Conservation (phyloP, 2,329 filamentous ascomycete species). For the Penicillium sp. region DNA sequence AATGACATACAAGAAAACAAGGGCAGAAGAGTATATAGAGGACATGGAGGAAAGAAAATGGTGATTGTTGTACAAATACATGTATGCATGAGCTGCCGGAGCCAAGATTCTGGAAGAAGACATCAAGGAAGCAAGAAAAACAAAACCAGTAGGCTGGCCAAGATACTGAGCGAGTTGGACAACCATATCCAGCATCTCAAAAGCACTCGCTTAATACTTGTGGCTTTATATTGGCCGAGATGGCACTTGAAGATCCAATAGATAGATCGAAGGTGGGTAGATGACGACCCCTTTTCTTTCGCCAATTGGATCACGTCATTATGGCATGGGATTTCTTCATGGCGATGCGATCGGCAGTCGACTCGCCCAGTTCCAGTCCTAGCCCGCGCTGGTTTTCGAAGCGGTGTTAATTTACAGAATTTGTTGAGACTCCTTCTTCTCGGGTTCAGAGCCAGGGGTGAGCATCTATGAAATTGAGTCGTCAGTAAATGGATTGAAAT, state of each 20-base stretch:
- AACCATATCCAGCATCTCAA: not conserved
- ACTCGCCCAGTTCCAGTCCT: constrained; percentile 17
- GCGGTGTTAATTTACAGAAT: constrained; percentile 37
- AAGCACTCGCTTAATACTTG: not conserved
- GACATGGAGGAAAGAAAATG: constrained; percentile 20
- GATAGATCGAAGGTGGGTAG: not conserved
- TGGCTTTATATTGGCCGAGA: not conserved
- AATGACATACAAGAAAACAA: constrained; percentile 6
- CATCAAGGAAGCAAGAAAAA: constrained; percentile 23
- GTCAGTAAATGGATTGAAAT: constrained; percentile 13
- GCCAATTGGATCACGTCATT: constrained; percentile 1
- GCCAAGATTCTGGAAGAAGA: constrained; percentile 27
- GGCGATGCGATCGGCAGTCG: constrained; percentile 1
- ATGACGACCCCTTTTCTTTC: not conserved
- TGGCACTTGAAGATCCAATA: not conserved
- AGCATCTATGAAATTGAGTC: constrained; percentile 37
- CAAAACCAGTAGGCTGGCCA: not conserved
- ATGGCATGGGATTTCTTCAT: not conserved
- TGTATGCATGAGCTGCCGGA: constrained; percentile 36
- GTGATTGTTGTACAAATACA: constrained; percentile 39
- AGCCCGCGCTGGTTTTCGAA: constrained; percentile 18
- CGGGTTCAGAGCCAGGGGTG: constrained; percentile 36
- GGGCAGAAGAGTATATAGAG: constrained; percentile 15
- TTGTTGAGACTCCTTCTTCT: constrained; percentile 34
- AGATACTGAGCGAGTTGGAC: not conserved